phyloP scores from a whole-genome alignment of 2,329 filamentous ascomycete species.

The Ophiostoma himal-ulmi region DNA sequence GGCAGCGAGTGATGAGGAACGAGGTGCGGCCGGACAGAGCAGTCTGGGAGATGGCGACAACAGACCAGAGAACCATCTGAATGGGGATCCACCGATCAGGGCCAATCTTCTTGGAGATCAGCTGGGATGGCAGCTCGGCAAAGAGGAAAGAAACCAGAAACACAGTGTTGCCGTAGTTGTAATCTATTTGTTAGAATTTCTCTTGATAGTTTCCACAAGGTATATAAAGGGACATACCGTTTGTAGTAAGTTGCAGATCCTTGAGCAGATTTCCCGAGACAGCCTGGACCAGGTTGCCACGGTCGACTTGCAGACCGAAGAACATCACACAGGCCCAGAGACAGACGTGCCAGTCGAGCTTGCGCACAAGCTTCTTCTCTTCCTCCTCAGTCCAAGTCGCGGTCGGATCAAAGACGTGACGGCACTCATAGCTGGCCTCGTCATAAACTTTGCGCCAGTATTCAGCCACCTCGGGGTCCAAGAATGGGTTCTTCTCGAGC shows the following conservation, averaged over 20 bases:
- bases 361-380: slow-evolving; percentile 49
- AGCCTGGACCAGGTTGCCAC: slow-evolving; percentile 36
- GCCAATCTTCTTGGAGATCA: slow-evolving; percentile 49
- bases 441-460: slow-evolving; percentile 36
- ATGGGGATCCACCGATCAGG: slow-evolving; percentile 35
- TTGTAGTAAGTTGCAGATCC: slow-evolving; percentile 33
- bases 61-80: slow-evolving; percentile 33
- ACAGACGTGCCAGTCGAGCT: slow-evolving; percentile 35
- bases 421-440: slow-evolving; percentile 47
- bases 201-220: background rate
- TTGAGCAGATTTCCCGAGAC: slow-evolving; percentile 34
- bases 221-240: slow-evolving; percentile 24
- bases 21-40: slow-evolving; percentile 30
- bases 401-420: slow-evolving; percentile 53
- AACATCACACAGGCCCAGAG: slow-evolving; percentile 35
- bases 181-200: slow-evolving; percentile 29
- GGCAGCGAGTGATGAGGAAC: slow-evolving; percentile 32
- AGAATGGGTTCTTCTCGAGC: slow-evolving; percentile 31
- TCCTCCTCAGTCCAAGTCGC: slow-evolving; percentile 52
- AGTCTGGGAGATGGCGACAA: slow-evolving; percentile 33
- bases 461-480: slow-evolving; percentile 30
- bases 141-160: slow-evolving; percentile 49
- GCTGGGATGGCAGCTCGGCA: slow-evolving; percentile 57
- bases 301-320: slow-evolving; percentile 36
- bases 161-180: slow-evolving; percentile 51